Evolutionary conservation across 2,329 filamentous ascomycete genomes (phyloP), one percentile per base, ranked within the genome.

Genomic region (Microdochium trichocladiopsis): DNA sequence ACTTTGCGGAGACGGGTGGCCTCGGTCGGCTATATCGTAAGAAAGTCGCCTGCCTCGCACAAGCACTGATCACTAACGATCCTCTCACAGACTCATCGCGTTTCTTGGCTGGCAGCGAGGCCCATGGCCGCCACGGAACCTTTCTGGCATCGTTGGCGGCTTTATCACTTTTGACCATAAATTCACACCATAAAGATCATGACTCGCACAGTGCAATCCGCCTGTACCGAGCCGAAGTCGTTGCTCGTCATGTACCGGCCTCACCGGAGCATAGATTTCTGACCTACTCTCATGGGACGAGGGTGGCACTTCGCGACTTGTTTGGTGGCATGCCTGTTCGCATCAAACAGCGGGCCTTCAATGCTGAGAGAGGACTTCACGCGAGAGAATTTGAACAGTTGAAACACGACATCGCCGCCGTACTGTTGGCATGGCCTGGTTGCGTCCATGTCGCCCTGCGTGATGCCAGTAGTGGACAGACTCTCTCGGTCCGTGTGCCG

Each of bases 251-350:
- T 52, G 69, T 76, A 1, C 86, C 88, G 5, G 80, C 83, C 4
- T 72, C 77, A 11, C 67, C 75, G 8, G 78, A 84, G 49, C 79
- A 88, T 47, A 73, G 77, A 48, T 61, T 89, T 6, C 60, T 75
- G 9, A 71, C 69, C 33, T 78, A 77, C 52, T 66, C 72, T 21
- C 83, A 89, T 70, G 93, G 93, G 4, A 96, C 92, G 0, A 80
- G 82, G 25, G 83, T 93, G 2, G 78, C 78, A 0, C 86, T 95
- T 5, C 82, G 85, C 52, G 86, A 96, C 65, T 73, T 96, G 1
- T 97, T 96, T 68, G 91, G 92, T 0, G 87, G 85, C 53, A 89
- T 96, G 82, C 91, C 93, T 0, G 93, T 96, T 12, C 84, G 93
- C 14, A 86, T 95, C 24, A 95, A 94, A 64, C 88, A 91, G 60